phyloP scores from a whole-genome alignment of 345 rosid species.

The Aethionema arabicum region DNA sequence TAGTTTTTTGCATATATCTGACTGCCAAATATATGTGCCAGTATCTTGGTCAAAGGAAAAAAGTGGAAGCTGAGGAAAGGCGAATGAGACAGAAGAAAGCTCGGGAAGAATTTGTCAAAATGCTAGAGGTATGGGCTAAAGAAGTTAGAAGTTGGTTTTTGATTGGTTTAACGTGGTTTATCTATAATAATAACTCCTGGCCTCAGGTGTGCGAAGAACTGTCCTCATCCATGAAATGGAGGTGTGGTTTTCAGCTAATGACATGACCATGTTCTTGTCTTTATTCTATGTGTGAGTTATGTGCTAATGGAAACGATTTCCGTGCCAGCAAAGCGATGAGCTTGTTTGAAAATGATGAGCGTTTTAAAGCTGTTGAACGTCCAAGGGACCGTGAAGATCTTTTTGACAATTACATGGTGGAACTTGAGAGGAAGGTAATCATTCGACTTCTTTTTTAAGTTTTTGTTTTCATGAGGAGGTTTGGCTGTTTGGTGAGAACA shows the following conservation, averaged over 20 bases:
- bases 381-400: conserved; percentile 88
- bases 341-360: conserved; percentile 90
- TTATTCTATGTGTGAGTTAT: conserved; percentile 8
- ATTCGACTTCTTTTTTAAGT: not conserved
- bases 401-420: conserved; percentile 79
- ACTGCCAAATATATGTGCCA: conserved; percentile 31
- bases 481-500: conserved; percentile 3
- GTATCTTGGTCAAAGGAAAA: conserved; percentile 97
- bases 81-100: conserved; percentile 95
- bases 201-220: conserved; percentile 85
- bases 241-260: conserved; percentile 45
- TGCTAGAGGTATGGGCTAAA: conserved; percentile 77
- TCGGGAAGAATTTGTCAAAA: conserved; percentile 80
- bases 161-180: conserved; percentile 6
- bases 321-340: conserved; percentile 74
- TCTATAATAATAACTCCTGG: conserved; percentile 28
- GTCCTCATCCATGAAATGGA: conserved; percentile 87
- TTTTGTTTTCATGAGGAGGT: not conserved
- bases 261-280: conserved; percentile 14
- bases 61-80: conserved; percentile 94
- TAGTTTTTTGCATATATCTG: conserved; percentile 21
- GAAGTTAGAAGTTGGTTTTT: conserved; percentile 17
- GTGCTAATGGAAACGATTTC: conserved; percentile 36
- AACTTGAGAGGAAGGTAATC: conserved; percentile 92
- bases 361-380: conserved; percentile 92